phyloP scores from a whole-genome alignment of 352 stramenopile genomes.

The Phytopythium aichiense region DNA sequence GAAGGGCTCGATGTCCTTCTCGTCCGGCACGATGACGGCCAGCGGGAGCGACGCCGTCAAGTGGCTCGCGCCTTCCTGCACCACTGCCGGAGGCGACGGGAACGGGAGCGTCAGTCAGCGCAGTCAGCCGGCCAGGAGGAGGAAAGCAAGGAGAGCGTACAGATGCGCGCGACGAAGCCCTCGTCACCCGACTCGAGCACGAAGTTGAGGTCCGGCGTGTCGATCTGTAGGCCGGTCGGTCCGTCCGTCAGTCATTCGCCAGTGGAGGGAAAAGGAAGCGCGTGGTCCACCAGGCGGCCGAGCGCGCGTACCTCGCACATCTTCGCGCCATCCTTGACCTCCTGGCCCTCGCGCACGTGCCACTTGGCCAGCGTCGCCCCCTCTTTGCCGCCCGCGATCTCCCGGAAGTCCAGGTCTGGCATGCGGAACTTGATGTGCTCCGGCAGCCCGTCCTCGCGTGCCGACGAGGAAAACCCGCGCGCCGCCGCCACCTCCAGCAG shows the following conservation, averaged over 20 bases:
- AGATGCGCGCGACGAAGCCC: slow-evolving; percentile 70
- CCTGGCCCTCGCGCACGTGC: slow-evolving; percentile 57
- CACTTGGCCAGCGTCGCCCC: slow-evolving; percentile 75
- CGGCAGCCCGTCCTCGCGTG: slow-evolving; percentile 27
- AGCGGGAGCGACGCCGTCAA: slow-evolving; percentile 65
- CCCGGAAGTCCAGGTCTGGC: slow-evolving; percentile 82
- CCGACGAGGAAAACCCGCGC: background rate
- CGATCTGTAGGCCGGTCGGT: slow-evolving; percentile 37
- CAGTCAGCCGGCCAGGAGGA: background rate
- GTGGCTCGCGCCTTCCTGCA: slow-evolving; percentile 48
- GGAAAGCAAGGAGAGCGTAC: slow-evolving; percentile 23
- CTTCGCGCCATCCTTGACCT: slow-evolving; percentile 59
- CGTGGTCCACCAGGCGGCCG: too few species aligned
- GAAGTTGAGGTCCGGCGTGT: slow-evolving; percentile 81
- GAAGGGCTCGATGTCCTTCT: slow-evolving; percentile 64
- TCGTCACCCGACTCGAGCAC: slow-evolving; percentile 77
- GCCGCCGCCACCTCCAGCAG: background rate
- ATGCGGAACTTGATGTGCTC: slow-evolving; percentile 86
- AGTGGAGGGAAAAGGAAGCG: too few species aligned
- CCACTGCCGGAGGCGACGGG: slow-evolving; percentile 32
- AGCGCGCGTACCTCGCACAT: slow-evolving; percentile 61
- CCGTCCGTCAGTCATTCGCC: background rate
- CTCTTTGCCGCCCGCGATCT: slow-evolving; percentile 47
- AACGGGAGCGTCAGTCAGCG: background rate
- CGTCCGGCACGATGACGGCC: slow-evolving; percentile 67